Base-by-base conservation (phyloP, 2,329 filamentous ascomycete species). In the Apiospora malaysiana region DNA sequence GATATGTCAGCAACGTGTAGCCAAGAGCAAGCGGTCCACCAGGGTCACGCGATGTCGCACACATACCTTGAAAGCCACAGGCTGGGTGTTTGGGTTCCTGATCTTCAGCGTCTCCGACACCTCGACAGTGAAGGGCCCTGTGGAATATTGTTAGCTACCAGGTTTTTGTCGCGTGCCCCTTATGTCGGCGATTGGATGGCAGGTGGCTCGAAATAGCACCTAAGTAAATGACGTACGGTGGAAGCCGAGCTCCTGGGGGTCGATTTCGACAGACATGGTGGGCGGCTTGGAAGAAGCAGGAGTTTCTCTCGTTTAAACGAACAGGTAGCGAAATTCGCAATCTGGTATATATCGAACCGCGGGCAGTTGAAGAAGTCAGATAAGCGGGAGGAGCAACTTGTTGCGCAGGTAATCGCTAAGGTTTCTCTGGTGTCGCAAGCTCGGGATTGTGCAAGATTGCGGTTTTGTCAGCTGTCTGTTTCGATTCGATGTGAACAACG, bases 181-280 rank as follows among this genome's bases (percentile, higher is more conserved):
- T 43, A 27, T 45, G 12, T 56, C 18, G 69, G 45, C 47, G 56
- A 37, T 23, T 23, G 32, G 69, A 40, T 66, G 73, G 66, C 63
- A 46, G 40, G 25, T 67, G n/a, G 40, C 8, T 14, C 25, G 56
- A 69, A 59, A 63, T 21, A 23, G 16, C 9, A 23, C 12, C 40
- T 63, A 70, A 70, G 68, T 70, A 73, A 68, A 77, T 71, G 73
- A 88, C 92, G 80, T 88, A 98, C 96, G 93, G 84, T 91, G 92
- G 86, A 99, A 99, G 85, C 91, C 93, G 81, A 99, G 91, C 89
- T 98, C 96, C 77, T 89, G 83, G 72, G 95, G 96, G 78, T 96
- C 92, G 81, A 99, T 93, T 79, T 97, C 93, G 85, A 99, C 92
- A 78, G 95, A 97, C 96, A 98, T 98, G 84, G 32, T 51, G 56